Base-by-base conservation (phyloP, 768 basidiomycete genomes). In the Amanita pseudoporphyria region DNA sequence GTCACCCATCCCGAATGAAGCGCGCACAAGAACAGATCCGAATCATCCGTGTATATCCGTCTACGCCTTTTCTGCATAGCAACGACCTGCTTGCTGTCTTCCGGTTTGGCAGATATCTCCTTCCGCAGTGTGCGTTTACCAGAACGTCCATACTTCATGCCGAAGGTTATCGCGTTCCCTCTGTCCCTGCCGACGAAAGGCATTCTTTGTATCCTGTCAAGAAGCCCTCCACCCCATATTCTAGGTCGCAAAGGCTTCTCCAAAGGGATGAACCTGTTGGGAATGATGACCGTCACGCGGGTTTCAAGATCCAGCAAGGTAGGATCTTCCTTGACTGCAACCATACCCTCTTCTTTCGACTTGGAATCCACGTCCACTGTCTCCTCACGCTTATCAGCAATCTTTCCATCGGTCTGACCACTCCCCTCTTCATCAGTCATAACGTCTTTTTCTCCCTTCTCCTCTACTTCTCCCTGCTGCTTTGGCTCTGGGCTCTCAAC, bases 21-120 rank as follows among this genome's bases (percentile, higher is more conserved):
- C 1, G 81, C 83, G 49, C 81, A 82, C 35, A 82, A 58, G 58
- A 84, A 78, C 45, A 86, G 58, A 56, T 86, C 82, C 7, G 83
- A 85, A 63, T 87, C 85, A 63, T 87, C 84, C 0, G 85, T 87
- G 64, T 87, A 87, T 31, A 86, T 71, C 41, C 78, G 41, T 31
- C 50, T 37, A 7, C 50, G 50, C 19, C 48, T n/a, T 26, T 39
- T 41, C 19, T 19, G 36, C 9, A 19, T 22, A n/a, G 14, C n/a
- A 6, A 33, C 45, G 13, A 48, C 37, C 38, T 19, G 48, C 30
- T 49, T 42, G 12, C 38, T 39, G 9, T 49, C 48, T n/a, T 14
- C 10, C n/a, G 22, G 18, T 28, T 9, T 26, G 35, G 39, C 26
- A 14, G 43, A n/a, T 14, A 5, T 9, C 13, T 31, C 43, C n/a